phyloP scores from a whole-genome alignment of 805 yeast species.

The Spathaspora gorwiae region DNA sequence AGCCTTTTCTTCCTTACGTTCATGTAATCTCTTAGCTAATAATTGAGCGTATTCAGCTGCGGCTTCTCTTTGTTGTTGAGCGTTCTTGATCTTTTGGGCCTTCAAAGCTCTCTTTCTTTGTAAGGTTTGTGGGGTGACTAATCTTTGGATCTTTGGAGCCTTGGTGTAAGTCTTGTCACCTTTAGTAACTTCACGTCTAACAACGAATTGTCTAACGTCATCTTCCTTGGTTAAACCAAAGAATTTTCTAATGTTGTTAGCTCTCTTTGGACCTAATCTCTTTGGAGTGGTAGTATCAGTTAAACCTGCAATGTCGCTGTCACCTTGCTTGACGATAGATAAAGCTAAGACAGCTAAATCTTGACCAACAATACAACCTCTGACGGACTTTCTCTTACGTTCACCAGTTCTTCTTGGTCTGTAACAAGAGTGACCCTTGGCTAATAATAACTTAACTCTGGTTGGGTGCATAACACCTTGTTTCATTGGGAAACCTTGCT shows the following conservation, averaged over 20 bases:
- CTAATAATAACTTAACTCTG: conserved; percentile 93
- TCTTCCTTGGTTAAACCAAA: conserved; percentile 95
- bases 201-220: conserved; percentile 83
- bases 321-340: conserved; percentile 96
- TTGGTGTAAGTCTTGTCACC: conserved; percentile 98
- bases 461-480: conserved; percentile 99
- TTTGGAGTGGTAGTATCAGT: conserved; percentile 94
- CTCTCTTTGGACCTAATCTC: conserved; percentile 99
- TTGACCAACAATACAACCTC: conserved; percentile 98
- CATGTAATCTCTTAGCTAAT: conserved; percentile 96
- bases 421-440: conserved; percentile 97
- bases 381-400: conserved; percentile 99
- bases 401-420: conserved; percentile 99
- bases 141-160: conserved; percentile 99
- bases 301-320: conserved; percentile 89
- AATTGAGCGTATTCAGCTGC: conserved; percentile 99
- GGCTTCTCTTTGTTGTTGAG: conserved; percentile 99
- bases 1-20: conserved; percentile 97
- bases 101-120: conserved; percentile 98
- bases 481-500: conserved; percentile 99
- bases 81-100: conserved; percentile 91
- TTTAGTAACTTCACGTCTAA: conserved; percentile 97
- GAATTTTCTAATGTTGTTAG: conserved; percentile 99
- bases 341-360: conserved; percentile 95
- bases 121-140: conserved; percentile 97